Evolutionary conservation across 176 grass and related monocot species (phyloP).

Genomic region (Olyra latifolia): DNA sequence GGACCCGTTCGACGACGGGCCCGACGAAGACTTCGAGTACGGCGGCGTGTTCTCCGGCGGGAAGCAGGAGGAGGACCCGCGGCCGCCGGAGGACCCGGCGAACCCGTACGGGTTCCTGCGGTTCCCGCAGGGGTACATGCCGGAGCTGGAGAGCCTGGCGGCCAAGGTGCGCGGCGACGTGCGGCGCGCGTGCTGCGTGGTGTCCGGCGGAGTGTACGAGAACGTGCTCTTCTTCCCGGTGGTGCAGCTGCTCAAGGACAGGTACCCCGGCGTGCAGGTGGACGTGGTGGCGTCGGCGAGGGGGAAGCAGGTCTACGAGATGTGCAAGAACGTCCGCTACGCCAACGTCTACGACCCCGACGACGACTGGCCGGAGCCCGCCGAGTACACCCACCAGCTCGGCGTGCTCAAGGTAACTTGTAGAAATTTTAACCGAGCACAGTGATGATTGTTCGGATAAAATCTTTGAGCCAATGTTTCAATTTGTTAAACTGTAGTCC

Average conservation of each 20-base stretch:
- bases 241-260: slow-evolving; percentile 78
- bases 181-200: slow-evolving; percentile 82
- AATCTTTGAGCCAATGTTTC: too few relatives aligned
- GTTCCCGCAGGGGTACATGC: slow-evolving; percentile 79
- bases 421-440: too few relatives aligned
- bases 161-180: slow-evolving; percentile 89
- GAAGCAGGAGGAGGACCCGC: slow-evolving; percentile 95
- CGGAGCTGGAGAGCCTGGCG: slow-evolving; percentile 79
- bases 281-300: slow-evolving; percentile 67
- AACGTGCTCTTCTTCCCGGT: slow-evolving; percentile 95
- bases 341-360: slow-evolving; percentile 78
- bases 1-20: slow-evolving; percentile 85
- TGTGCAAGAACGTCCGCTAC: slow-evolving; percentile 92
- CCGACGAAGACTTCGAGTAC: slow-evolving; percentile 71
- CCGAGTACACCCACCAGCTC: slow-evolving; percentile 82
- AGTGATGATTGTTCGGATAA: too few relatives aligned
- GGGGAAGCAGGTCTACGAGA: slow-evolving; percentile 90
- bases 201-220: slow-evolving; percentile 87
- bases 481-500: too few relatives aligned
- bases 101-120: slow-evolving; percentile 88
- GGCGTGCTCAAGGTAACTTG: slow-evolving; percentile 87
- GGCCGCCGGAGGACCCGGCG: slow-evolving; percentile 56
- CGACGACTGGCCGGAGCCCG: slow-evolving; percentile 65
- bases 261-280: slow-evolving; percentile 83
- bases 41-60: slow-evolving; percentile 60